These are phyloP conservation scores for Penicillium cataractarum DNA, from an alignment of 495 filamentous ascomycete genomes.

Conservation along the genomic window DNA sequence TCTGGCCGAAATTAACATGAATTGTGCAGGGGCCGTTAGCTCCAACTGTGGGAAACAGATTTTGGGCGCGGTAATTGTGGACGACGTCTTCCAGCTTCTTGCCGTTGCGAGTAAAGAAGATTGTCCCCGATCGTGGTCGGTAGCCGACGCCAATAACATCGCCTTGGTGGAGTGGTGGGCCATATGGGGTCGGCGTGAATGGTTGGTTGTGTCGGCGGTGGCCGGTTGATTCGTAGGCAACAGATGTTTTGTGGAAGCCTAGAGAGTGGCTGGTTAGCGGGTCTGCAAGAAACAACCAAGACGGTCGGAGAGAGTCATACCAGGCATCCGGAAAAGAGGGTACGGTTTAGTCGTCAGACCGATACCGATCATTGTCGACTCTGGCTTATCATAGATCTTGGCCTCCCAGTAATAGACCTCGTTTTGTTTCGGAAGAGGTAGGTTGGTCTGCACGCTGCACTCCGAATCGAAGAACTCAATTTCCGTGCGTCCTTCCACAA, in stretches of 20 bases:
- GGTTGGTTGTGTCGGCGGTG: constrained; percentile 90
- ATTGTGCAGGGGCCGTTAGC: constrained; percentile 90
- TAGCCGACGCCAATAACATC: constrained; percentile 97
- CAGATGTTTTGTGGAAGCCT: constrained; percentile 91
- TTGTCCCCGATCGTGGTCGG: constrained; percentile 87
- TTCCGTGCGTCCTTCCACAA: constrained; percentile 93
- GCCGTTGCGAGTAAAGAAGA: constrained; percentile 98
- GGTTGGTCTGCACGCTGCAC: constrained; percentile 95
- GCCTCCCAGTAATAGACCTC: constrained; percentile 99
- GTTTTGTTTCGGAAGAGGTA: constrained; percentile 97
- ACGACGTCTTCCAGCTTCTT: constrained; percentile 94
- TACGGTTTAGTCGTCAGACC: constrained; percentile 97
- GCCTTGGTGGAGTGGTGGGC: constrained; percentile 81
- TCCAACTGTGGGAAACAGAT: constrained; percentile 94
- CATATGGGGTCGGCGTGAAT: constrained; percentile 76
- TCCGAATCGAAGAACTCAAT: constrained; percentile 98
- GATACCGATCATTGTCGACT: constrained; percentile 79
- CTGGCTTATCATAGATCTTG: constrained; percentile 97
- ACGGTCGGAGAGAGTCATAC: constrained; percentile 45
- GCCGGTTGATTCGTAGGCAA: constrained; percentile 87
- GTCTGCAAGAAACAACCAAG: not conserved
- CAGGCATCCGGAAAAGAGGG: constrained; percentile 90
- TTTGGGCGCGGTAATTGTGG: constrained; percentile 92
- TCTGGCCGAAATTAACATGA: constrained; percentile 97
- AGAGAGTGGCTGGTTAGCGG: constrained; percentile 25